These are phyloP conservation scores for Colletotrichum abscissum DNA, from an alignment of 2,329 filamentous ascomycete species.

Conservation along the genomic window DNA sequence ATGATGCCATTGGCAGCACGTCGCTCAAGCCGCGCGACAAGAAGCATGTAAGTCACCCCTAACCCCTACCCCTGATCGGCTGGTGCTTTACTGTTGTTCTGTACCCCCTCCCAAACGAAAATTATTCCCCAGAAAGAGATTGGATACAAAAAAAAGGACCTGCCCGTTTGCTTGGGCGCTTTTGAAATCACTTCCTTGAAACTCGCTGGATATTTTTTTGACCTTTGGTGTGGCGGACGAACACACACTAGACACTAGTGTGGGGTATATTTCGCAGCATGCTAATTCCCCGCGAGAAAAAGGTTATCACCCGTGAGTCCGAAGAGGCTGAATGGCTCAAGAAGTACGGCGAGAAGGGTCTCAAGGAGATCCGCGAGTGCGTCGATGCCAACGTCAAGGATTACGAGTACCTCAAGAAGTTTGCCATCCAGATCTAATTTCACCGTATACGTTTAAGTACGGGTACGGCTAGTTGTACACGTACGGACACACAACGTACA, in stretches of 20 bases:
- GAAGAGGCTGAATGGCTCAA: slow-evolving; percentile 78
- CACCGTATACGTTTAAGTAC: neutral
- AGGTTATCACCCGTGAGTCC: slow-evolving; percentile 71
- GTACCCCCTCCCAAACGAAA: neutral
- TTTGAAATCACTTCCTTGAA: neutral
- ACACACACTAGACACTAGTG: neutral
- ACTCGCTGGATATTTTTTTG: neutral
- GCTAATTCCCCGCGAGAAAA: slow-evolving; percentile 54
- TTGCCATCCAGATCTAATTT: slow-evolving; percentile 70
- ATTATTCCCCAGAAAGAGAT: neutral
- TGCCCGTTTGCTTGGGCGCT: neutral
- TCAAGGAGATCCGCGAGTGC: slow-evolving; percentile 75
- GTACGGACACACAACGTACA: neutral
- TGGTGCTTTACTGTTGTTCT: neutral
- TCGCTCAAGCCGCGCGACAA: slow-evolving; percentile 77
- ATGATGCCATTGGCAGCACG: slow-evolving; percentile 89
- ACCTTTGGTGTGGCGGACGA: neutral
- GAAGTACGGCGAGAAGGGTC: slow-evolving; percentile 79
- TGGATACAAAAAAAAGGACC: neutral
- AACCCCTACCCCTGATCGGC: neutral
- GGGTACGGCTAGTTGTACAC: no score
- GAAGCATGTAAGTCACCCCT: slow-evolving; percentile 63
- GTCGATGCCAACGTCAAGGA: slow-evolving; percentile 78
- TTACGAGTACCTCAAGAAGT: slow-evolving; percentile 86
- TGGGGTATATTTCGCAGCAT: slow-evolving; percentile 13